Evolutionary conservation across 2,329 filamentous ascomycete genomes (phyloP), one percentile per base, ranked within the genome.

Genomic region (Biscogniauxia marginata): DNA sequence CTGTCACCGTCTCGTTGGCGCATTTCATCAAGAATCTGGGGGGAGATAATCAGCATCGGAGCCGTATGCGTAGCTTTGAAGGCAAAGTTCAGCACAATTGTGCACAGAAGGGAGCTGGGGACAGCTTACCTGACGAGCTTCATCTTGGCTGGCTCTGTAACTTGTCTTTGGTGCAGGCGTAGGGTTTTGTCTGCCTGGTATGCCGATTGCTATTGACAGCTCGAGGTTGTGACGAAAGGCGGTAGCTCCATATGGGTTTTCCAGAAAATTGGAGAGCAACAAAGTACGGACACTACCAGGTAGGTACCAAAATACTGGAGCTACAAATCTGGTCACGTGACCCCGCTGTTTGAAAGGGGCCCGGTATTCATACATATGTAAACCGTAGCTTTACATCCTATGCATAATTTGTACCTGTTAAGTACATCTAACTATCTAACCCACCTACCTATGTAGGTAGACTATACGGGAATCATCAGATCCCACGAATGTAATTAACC

Each of bases 1-100:
- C 90, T 46, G 93, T 98, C 70, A 98, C 95, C 70, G 95, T 96
- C 81, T 99, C 95, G 77, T 97, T 98, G 76, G 90, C 87, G 77
- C 93, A 98, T 83, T 99, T 99, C 93, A 98, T 98, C 68, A 99
- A 82, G 76, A 99, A 99, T 75, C 95, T 98, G 75, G 60, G 57
- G 60, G 56, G 58, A 50, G 49, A 65, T 59, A 63, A 65, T 75
- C 65, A 74, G 71, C 64, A 67, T 60, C 60, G 58, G 50, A 58
- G 58, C 63, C 51, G 59, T 69, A 61, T 67, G 65, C 55, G 65
- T 30, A 64, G 59, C 76, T 75, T 77, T 75, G 66, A 65, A 66
- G 61, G 65, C 64, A 62, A 66, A 67, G 59, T 67, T 67, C 62
- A 74, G 75, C 79, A 82, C 75, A 79, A 75, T 73, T 70, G 68